Base-by-base conservation (phyloP, 768 basidiomycete species). In the Xerocomellus dryophilus region DNA sequence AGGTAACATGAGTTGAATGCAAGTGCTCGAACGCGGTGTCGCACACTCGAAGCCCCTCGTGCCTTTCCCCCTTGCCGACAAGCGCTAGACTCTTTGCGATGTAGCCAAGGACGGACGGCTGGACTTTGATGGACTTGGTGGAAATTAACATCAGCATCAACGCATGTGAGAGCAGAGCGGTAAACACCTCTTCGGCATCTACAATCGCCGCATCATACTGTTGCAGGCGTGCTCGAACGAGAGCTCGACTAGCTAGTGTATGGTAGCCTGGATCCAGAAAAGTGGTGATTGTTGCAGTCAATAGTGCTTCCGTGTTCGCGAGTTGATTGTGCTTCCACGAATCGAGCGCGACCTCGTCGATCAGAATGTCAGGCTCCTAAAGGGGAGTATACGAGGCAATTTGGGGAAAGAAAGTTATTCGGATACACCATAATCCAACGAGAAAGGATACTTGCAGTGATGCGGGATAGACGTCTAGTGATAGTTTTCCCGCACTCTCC, bases 1-100 rank as follows among this genome's bases (percentile, higher is more conserved):
- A 21, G 4, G 10, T 34, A 12, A 39, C 18, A 14, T 29, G n/a
- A 6, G 25, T 31, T 4, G 47, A 2, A 40, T 31, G 27, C 3
- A 3, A 40, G 9, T 40, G 38, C 31, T 31, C 23, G 23, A 56
- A 47, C 0, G 48, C 57, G 5, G 50, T 38, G 44, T 58, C 57
- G 27, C 25, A 58, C 2, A 18, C 29, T 1, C 29, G 47, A 32
- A 17, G 40, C 11, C 18, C 47, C 38, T 11, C 21, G 2, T 20
- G 8, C 20, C 9, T 40, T 21, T 49, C 6, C 15, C 27, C 27
- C 4, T 31, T 31, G 1, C 38, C 4, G 3, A 49, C 8, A 5
- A 49, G 14, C 5, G 38, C 18, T 31, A 40, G 18, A 17, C 38
- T 40, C 4, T 49, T 29, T 21, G 47, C 27, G n/a, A 49, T 21